Evolutionary conservation across 208 protist genomes (phyloP), one percentile per base, ranked within the genome.

Genomic region (Trypanosoma scelopori): DNA sequence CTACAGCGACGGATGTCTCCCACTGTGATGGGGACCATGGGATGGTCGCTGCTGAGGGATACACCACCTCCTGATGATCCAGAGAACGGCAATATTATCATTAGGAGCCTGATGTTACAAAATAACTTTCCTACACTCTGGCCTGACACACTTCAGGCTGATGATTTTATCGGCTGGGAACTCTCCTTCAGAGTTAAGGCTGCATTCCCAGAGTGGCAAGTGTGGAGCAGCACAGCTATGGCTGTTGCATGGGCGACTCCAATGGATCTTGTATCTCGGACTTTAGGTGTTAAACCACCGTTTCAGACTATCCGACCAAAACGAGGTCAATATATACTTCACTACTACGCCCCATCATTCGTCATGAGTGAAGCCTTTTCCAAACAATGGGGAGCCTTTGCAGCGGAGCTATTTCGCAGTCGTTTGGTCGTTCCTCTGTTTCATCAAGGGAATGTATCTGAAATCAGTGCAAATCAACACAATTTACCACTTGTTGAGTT

Each of bases 121-220:
- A 49, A 61, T 18, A 49, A 49, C 30, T 61, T 61, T 49, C 39
- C 55, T 22, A 49, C 55, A 30, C 41, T 61, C 20, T 61, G 55
- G 55, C 55, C 55, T 15, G 55, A 61, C 22, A 13, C 35, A 18
- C 6, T 32, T 20, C 55, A 48, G 4, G 58, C 74, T 0, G 55
- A 55, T 45, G 74, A 79, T 55, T 53, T 65, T 3, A 42, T 47
- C 13, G 74, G 74, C n/a, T 79, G 74, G 74, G 52, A 49, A 5
- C 53, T 74, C 41, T 63, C 64, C 46, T 58, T 79, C 25, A 48
- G 55, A 23, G 43, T 74, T 35, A 58, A 74, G 55, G 5, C 18
- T 42, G 32, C 41, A 51, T 59, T 63, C 15, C 74, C 74, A 9
- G 49, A 50, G 3, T 79, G 74, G 74, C 59, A 79, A 58, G 46